Percentiles rank a stretch among this genome's conserved stretches.
phyloP scores from a whole-genome alignment of 257 asterid genomes.

The Salvia miltiorrhiza region DNA sequence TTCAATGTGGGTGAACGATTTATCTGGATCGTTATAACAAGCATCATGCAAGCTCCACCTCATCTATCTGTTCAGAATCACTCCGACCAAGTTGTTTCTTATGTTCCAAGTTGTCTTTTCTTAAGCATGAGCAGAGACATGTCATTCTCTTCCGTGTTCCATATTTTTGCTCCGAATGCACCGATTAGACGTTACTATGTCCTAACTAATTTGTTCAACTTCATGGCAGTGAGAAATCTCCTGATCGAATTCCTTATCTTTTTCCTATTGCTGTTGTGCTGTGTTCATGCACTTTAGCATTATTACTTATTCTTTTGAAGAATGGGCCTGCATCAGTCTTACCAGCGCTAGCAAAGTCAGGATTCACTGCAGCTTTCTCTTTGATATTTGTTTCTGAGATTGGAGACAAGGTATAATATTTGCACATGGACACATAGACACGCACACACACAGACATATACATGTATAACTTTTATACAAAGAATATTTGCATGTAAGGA shows the following conservation, averaged over 20 bases:
- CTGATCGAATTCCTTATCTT: conserved; percentile 63
- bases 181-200: conserved; percentile 9
- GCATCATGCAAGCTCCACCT: no score
- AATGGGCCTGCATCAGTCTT: conserved; percentile 70
- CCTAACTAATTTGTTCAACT: conserved; percentile 31
- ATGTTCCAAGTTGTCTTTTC: background rate
- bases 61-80: no score
- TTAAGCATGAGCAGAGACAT: conserved; percentile 1
- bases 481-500: background rate
- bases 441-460: background rate
- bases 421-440: background rate
- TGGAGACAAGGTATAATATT: conserved; percentile 80
- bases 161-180: conserved; percentile 19
- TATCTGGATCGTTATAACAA: background rate
- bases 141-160: background rate
- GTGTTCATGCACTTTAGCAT: conserved; percentile 63
- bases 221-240: conserved; percentile 52
- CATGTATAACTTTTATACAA: background rate
- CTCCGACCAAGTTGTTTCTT: background rate
- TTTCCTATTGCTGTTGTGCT: conserved; percentile 72
- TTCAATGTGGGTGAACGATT: background rate
- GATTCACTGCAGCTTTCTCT: conserved; percentile 93
- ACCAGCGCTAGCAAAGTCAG: conserved; percentile 79
- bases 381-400: conserved; percentile 89
- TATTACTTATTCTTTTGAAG: conserved; percentile 51